Evolutionary conservation across 1,139 yeast species (phyloP), one percentile per base, ranked within the genome.

Genomic region (Yamadazyma epiphylla): DNA sequence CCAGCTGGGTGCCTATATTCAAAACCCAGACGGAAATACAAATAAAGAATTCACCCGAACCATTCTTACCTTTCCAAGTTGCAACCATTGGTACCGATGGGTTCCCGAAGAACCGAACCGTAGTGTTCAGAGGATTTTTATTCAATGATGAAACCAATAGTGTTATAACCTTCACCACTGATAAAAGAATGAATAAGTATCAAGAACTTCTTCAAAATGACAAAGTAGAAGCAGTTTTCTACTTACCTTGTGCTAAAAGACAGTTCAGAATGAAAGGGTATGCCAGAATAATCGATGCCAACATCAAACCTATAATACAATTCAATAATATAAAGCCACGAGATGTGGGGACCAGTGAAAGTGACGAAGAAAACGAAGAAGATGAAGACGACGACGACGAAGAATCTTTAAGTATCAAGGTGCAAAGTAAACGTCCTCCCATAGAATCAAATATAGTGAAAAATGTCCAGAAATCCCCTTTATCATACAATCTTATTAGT

Each of bases 181-280:
- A 86, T 55, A 65, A 69, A 44, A 62, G 95, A 49, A 77, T 82
- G 69, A 59, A 59, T 30, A 86, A 86, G 53, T 70, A 71, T 45
- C 55, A 59, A 15, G 85, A 83, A 47, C 57, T 80, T 32, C 38
- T 51, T 11, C 42, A 48, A 15, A 72, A 74, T 45, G 76, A 78
- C 40, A 59, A 65, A 33, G 80, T 77, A 49, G 94, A 85, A 58
- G 85, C 88, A 2, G 84, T 86, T 35, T 84, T 83, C 50, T 82
- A 83, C 61, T 81, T 84, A 48, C 71, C 68, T 11, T 63, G 62
- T 22, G 55, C 72, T 17, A 71, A 71, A 48, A 80, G 74, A 48
- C 95, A 85, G 58, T 80, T 80, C 50, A 64, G 95, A 44, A 64
- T 86, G 39, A 69, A 79, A 32, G 95, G 95, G 7, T 56, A 64